Base-by-base conservation (phyloP, 371 early-diverging fungal species). In the Cokeromyces recurvatus region DNA sequence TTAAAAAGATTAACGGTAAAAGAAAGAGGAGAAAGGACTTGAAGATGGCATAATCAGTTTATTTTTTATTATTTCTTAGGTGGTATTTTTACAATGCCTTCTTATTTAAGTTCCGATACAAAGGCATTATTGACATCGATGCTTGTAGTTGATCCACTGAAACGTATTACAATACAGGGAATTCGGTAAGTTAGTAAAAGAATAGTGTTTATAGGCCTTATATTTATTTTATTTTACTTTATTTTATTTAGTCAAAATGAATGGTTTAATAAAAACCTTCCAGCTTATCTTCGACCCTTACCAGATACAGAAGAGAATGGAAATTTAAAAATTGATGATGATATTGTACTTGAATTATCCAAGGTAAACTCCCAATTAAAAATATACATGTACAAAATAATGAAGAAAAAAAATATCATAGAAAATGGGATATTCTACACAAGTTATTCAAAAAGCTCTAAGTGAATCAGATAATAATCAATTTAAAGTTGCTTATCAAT, bases 91-190 rank as follows among this genome's bases (percentile, higher is more conserved):
- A 80, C 88, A 1, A 80, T 94, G 56, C 97, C 97, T 0, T 77
- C 86, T 0, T 93, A 87, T 53, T 67, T 97, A 3, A 88, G 91
- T 21, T 74, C 85, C 9, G 92, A 89, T 24, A 88, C 91, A 14
- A 86, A 86, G 49, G 68, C 79, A 4, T 68, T 98, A n/a, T 57
- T 97, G 44, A 74, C 83, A n/a, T 81, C 89, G 5, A 95, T 98
- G 92, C 77, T 98, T 48, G 87, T 90, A 10, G 98, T 98, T 15
- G 96, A 98, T 64, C 98, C 98, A 2, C 64, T 95, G 41, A 89
- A 94, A 59, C 86, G 98, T 23, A 91, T 92, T 49, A 92, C 96
- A 0, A 88, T 97, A 45, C 79, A 81, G 31, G 91, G 94, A 64
- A 90, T 96, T 36, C 66, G 91, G 74, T 74, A 65, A 36, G 22